Evolutionary conservation across 805 yeast species (phyloP).

Genomic region (Gaillardinia entomophila): DNA sequence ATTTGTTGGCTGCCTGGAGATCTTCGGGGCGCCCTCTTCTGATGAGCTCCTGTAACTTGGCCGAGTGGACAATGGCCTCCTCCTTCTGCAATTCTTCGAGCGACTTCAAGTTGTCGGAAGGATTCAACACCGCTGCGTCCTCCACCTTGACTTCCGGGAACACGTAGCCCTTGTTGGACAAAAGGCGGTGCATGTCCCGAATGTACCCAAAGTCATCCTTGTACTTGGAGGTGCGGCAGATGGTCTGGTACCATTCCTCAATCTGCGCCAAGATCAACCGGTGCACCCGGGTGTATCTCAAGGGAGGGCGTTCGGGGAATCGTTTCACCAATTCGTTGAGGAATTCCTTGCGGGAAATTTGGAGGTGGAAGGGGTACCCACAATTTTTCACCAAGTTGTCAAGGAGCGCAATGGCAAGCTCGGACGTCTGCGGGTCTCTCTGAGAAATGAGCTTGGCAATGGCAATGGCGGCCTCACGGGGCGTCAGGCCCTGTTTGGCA

Average conservation of each 20-base stretch:
- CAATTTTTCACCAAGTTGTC: conserved; percentile 95
- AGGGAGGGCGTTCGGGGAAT: conserved; percentile 93
- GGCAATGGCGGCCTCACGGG: conserved; percentile 87
- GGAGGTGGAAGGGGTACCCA: conserved; percentile 95
- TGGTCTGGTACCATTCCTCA: conserved; percentile 96
- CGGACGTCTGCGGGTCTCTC: conserved; percentile 76
- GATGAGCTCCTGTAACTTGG: conserved; percentile 91
- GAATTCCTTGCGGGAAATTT: conserved; percentile 91
- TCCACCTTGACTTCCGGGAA: conserved; percentile 90
- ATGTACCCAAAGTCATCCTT: conserved; percentile 89
- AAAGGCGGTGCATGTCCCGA: conserved; percentile 90
- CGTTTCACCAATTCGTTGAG: conserved; percentile 86
- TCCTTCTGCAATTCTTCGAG: conserved; percentile 88
- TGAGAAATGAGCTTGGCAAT: conserved; percentile 79
- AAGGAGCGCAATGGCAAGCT: conserved; percentile 74
- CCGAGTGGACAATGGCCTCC: conserved; percentile 87
- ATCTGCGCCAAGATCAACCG: conserved; percentile 80
- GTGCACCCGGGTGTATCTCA: conserved; percentile 77
- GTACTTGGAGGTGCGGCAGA: conserved; percentile 83
- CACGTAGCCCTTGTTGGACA: conserved; percentile 83
- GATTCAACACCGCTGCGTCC: conserved; percentile 90
- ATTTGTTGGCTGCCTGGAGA: conserved; percentile 89
- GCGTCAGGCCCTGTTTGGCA: conserved; percentile 84
- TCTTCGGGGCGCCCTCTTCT: conserved; percentile 95
- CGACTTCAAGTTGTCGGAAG: conserved; percentile 79